phyloP scores from a whole-genome alignment of 176 grass and related monocot species.

The Zea luxurians region DNA sequence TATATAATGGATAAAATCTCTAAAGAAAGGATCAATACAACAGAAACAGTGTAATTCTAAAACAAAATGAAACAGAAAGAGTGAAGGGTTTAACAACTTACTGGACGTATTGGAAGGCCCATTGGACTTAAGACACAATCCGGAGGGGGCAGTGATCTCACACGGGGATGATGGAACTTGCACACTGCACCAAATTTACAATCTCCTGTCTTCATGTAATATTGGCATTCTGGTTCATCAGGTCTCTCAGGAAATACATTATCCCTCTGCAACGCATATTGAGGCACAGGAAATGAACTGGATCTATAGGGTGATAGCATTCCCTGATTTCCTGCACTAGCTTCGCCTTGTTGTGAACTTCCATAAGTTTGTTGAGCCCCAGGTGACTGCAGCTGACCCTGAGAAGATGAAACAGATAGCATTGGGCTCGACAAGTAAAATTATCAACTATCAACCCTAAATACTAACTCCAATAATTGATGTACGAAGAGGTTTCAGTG shows the following conservation, averaged over 20 bases:
- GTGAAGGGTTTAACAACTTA: slow-evolving; percentile 44
- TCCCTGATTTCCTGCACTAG: slow-evolving; percentile 60
- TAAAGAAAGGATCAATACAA: slow-evolving; percentile 7
- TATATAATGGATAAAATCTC: background rate
- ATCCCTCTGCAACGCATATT: slow-evolving; percentile 70
- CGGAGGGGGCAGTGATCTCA: slow-evolving; percentile 70
- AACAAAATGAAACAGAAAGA: slow-evolving; percentile 9
- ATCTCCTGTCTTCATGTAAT: slow-evolving; percentile 99
- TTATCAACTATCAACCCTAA: slow-evolving; percentile 35
- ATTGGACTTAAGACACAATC: slow-evolving; percentile 86
- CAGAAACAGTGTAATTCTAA: background rate
- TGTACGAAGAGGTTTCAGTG: slow-evolving; percentile 14
- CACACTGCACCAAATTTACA: slow-evolving; percentile 96
- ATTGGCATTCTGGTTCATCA: slow-evolving; percentile 98
- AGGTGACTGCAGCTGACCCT: slow-evolving; percentile 60
- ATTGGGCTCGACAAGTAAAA: slow-evolving; percentile 49
- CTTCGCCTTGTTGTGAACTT: slow-evolving; percentile 74
- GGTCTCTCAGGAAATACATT: slow-evolving; percentile 93
- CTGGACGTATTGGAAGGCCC: slow-evolving; percentile 91
- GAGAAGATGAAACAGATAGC: slow-evolving; percentile 62
- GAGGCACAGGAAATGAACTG: slow-evolving; percentile 54
- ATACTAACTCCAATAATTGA: slow-evolving; percentile 1
- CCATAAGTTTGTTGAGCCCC: slow-evolving; percentile 65
- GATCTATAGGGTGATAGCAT: slow-evolving; percentile 58
- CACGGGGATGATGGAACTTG: slow-evolving; percentile 96